Conservation (phyloP, 495 filamentous ascomycete genomes). For the Neurospora pannonica region DNA sequence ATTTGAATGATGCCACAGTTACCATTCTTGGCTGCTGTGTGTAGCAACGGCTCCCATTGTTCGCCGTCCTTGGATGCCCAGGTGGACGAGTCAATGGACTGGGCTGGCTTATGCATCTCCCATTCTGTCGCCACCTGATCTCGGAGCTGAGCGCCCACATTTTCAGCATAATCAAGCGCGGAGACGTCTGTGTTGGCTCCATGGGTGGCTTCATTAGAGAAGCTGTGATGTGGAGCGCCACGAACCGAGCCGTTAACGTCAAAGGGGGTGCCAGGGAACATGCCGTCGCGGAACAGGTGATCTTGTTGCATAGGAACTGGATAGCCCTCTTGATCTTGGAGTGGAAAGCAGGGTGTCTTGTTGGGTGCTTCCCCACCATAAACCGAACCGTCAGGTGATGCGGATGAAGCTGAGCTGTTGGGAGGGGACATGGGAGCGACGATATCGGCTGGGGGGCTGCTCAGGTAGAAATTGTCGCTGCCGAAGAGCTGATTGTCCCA, state of each 20-base stretch:
- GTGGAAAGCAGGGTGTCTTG: background rate
- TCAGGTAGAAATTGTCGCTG: background rate
- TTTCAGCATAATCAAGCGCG: background rate
- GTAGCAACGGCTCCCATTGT: slow-evolving; percentile 1
- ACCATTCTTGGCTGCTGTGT: slow-evolving; percentile 2
- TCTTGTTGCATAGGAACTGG: background rate
- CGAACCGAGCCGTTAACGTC: background rate
- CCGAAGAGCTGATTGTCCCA: slow-evolving; percentile 1
- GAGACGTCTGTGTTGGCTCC: background rate
- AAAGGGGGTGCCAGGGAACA: background rate
- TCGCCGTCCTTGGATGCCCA: background rate
- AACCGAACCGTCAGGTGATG: background rate
- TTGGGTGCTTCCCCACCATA: background rate
- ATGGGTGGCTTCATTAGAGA: background rate
- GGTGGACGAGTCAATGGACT: background rate
- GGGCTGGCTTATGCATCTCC: background rate
- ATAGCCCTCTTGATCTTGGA: background rate
- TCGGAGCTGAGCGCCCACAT: background rate
- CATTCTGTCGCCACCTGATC: background rate
- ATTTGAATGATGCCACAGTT: slow-evolving; percentile 1
- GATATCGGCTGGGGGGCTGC: background rate
- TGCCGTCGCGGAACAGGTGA: background rate
- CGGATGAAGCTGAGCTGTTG: background rate
- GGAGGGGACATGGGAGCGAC: background rate
- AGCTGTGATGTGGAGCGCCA: background rate